phyloP scores from a whole-genome alignment of 2,329 filamentous ascomycete species.

The Dryadomyces quercivorus region DNA sequence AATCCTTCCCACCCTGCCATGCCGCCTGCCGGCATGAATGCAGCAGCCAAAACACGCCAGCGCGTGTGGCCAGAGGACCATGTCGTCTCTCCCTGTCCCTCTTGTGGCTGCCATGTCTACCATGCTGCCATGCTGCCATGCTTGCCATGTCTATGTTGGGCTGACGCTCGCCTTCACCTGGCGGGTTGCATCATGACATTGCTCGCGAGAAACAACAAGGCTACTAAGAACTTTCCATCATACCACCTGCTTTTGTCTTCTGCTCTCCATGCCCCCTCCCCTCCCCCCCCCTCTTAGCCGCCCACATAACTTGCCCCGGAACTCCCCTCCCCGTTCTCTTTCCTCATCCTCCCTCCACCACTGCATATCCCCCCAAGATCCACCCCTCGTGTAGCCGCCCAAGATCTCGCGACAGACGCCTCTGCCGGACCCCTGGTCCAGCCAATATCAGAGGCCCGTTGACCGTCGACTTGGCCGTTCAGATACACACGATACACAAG shows the following conservation, averaged over 20 bases:
- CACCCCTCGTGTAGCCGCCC: constrained; percentile 1
- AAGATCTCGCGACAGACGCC: constrained; percentile 1
- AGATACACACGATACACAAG: constrained; percentile 33
- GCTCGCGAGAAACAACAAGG: too few relatives aligned
- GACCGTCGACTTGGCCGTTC: constrained; percentile 26
- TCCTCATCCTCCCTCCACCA: not conserved
- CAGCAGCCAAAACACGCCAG: not conserved
- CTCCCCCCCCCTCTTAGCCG: not conserved
- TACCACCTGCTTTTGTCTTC: not conserved
- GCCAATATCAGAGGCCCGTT: constrained; percentile 39
- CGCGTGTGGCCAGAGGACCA: not conserved
- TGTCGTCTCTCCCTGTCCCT: not conserved
- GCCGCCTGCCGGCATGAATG: not conserved
- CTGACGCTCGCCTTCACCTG: too few relatives aligned
- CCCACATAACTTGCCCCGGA: not conserved
- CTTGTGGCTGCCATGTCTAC: too few relatives aligned
- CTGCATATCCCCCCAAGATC: not conserved
- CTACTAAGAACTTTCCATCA: too few relatives aligned
- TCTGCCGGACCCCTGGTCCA: constrained; percentile 29
- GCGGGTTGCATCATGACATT: too few relatives aligned
- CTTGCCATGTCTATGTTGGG: not conserved
- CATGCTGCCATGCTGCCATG: too few relatives aligned
- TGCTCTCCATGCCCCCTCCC: not conserved
- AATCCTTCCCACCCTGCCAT: not conserved
- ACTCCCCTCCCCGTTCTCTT: not conserved